phyloP scores from a whole-genome alignment of 805 yeast genomes.

The Spathaspora girioi region DNA sequence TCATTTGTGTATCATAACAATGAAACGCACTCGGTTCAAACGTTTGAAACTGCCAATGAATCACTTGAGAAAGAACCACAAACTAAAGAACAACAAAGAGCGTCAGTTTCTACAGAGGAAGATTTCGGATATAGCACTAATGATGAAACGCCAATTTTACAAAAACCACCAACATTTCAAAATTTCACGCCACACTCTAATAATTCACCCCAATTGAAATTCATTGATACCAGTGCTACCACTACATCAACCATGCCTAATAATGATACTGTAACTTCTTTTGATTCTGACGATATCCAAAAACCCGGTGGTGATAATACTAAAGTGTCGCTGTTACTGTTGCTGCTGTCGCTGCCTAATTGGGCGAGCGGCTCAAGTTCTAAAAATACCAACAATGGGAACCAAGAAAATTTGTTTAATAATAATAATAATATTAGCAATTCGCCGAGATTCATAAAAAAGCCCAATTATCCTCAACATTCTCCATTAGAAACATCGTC shows the following conservation, averaged over 20 bases:
- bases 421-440: too few relatives aligned
- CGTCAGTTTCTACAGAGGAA: slow-evolving; percentile 18
- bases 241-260: neutral
- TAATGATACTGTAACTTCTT: neutral
- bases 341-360: neutral
- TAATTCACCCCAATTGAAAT: slow-evolving; percentile 9
- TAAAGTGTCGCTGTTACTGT: too few relatives aligned
- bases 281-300: too few relatives aligned
- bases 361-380: neutral
- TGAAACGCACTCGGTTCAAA: slow-evolving; percentile 15
- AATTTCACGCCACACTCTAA: slow-evolving; percentile 14
- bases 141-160: slow-evolving; percentile 22
- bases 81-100: neutral
- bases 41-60: slow-evolving; percentile 25
- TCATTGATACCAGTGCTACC: slow-evolving; percentile 1
- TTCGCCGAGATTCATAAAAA: slow-evolving; percentile 2
- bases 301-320: too few relatives aligned
- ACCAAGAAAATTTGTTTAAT: neutral
- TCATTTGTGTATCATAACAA: neutral
- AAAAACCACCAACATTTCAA: slow-evolving; percentile 22
- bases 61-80: slow-evolving; percentile 5
- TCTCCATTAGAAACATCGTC: neutral
- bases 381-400: neutral
- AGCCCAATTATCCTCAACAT: neutral
- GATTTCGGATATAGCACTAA: slow-evolving; percentile 14